Percentiles rank a stretch among this genome's conserved stretches.
phyloP scores from a whole-genome alignment of 2,329 filamentous ascomycete species.

The Colletotrichum lupini region DNA sequence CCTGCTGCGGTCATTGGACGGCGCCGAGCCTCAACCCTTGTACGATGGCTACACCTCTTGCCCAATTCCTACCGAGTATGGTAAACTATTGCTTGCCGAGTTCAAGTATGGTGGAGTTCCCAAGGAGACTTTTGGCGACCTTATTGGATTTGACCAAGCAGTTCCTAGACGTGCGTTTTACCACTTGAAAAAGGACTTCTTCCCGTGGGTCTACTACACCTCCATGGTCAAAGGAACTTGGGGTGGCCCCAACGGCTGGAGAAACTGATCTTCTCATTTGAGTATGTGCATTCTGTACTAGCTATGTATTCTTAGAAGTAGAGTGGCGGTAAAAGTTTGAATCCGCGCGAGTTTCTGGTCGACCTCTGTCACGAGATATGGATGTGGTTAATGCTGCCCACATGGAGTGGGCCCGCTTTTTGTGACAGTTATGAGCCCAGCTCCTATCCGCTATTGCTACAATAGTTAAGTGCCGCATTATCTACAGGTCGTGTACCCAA shows the following conservation, averaged over 20 bases:
- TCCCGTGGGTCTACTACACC: conserved; percentile 73
- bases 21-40: conserved; percentile 52
- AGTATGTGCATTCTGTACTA: background rate
- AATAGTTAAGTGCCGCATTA: too few species aligned
- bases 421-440: too few species aligned
- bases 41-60: conserved; percentile 69
- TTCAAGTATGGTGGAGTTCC: conserved; percentile 73
- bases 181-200: conserved; percentile 74
- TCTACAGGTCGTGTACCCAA: too few species aligned
- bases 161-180: conserved; percentile 68
- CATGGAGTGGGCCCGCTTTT: too few species aligned
- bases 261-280: conserved; percentile 6
- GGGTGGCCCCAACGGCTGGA: conserved; percentile 68
- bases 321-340: background rate
- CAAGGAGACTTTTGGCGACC: conserved; percentile 69
- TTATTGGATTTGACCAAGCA: conserved; percentile 67
- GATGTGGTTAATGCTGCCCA: too few species aligned
- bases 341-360: background rate
- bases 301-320: background rate
- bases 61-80: conserved; percentile 65
- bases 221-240: conserved; percentile 71
- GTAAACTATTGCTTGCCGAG: conserved; percentile 72
- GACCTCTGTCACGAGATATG: too few species aligned
- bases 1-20: conserved; percentile 56
- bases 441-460: too few species aligned